Evolutionary conservation across 2,329 filamentous ascomycete genomes (phyloP), one percentile per base, ranked within the genome.

Genomic region (Cercospora canescens): DNA sequence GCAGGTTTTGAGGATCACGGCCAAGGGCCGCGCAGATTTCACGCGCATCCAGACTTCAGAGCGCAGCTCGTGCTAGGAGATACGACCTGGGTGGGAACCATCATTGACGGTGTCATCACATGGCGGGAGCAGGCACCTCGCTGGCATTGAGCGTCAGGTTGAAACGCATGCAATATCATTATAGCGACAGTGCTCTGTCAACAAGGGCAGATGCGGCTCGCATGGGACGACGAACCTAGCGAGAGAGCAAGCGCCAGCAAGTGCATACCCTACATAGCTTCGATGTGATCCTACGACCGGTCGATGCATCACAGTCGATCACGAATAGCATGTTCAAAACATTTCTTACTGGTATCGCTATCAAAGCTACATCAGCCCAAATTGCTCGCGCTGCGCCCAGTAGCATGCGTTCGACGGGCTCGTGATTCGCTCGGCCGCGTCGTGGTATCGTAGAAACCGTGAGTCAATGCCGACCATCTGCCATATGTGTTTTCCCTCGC

Each of bases 31-130:
- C 24, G 24, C 26, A 18, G 14, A 24, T 48, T 24, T 48, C 41
- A 48, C 14, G 12, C n/a, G 21, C 37, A 60, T 8, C 16, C 45
- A 14, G 16, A 41, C 11, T 39, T 55, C 24, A 55, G 12, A 37
- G 60, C 60, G 37, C 60, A 62, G 48, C 60, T 62, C 16, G 60
- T 62, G 6, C 35, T 62, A 6, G 60, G 60, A 18, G 60, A 62
- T 2, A 54, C 24, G 16, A 56, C 24, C 0, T 62, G 60, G 60
- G 60, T 56, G 34, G 60, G 60, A 2, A 39, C 34, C 12, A 62
- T 62, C 7, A 26, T 62, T 32, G 60, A 62, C 28, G 60, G 60
- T 2, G 18, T 56, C 21, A 62, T 62, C 7, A 62, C n/a, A 12
- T 52, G 59, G 59, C 59, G 59, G 16, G 59, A 54, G 28, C 28